These are phyloP conservation scores for Acorus calamus DNA, from an alignment of 106 monocot genomes.

Conservation along the genomic window DNA sequence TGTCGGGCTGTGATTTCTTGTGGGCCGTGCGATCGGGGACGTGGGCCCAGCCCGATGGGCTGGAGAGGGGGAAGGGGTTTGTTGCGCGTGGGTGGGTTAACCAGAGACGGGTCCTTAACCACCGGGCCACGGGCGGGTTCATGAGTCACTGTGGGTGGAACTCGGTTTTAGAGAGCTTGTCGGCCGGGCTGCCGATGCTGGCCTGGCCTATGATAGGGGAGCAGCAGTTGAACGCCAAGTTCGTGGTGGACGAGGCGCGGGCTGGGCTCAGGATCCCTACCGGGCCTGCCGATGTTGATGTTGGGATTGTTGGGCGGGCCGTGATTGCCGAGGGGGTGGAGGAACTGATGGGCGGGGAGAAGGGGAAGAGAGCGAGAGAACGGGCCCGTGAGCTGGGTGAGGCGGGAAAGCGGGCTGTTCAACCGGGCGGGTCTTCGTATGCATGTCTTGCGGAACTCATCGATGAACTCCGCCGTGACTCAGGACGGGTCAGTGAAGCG, in stretches of 20 bases:
- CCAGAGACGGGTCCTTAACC: slow-evolving; percentile 4
- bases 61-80: neutral
- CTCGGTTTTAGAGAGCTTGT: slow-evolving; percentile 10
- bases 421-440: too few species aligned
- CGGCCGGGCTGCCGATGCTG: neutral
- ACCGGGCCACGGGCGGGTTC: slow-evolving; percentile 15
- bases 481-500: too few species aligned
- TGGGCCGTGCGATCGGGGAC: slow-evolving; percentile 10
- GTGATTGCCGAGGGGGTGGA: slow-evolving; percentile 7
- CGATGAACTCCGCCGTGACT: too few species aligned
- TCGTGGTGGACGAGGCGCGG: slow-evolving; percentile 2
- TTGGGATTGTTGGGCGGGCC: neutral
- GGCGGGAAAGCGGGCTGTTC: neutral
- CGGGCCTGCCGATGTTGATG: neutral
- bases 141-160: slow-evolving; percentile 23
- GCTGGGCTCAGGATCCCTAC: neutral
- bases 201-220: slow-evolving; percentile 3
- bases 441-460: too few species aligned
- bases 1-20: slow-evolving; percentile 5
- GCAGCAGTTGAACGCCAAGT: slow-evolving; percentile 10
- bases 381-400: slow-evolving; percentile 4
- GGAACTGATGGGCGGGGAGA: too few species aligned
- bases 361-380: slow-evolving; percentile 3
- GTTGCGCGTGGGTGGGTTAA: slow-evolving; percentile 8
- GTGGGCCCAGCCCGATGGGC: neutral